These are phyloP conservation scores for Quercus variabilis DNA, from an alignment of 306 rosid species.

Conservation along the genomic window DNA sequence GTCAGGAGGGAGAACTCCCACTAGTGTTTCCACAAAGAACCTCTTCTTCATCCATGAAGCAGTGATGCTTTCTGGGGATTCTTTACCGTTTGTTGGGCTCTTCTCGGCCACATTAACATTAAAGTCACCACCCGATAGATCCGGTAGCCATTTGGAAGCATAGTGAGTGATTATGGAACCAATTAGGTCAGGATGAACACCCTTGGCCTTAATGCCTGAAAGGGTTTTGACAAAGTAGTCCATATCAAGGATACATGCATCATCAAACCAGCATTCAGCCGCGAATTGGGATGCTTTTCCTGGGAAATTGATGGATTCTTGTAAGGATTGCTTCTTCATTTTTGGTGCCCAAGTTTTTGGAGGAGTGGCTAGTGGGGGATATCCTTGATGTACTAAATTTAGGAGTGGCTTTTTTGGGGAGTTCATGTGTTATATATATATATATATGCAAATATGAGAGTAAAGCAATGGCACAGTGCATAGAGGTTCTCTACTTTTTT, in stretches of 20 bases:
- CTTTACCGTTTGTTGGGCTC: conserved; percentile 32
- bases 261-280: conserved; percentile 75
- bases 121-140: conserved; percentile 35
- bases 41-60: conserved; percentile 77
- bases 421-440: background rate
- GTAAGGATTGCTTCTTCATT: conserved; percentile 29
- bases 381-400: background rate
- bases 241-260: conserved; percentile 81
- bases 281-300: conserved; percentile 49
- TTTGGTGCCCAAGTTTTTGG: conserved; percentile 7
- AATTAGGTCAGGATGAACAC: conserved; percentile 69
- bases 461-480: background rate
- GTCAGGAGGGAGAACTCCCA: conserved; percentile 82
- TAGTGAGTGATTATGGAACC: conserved; percentile 87
- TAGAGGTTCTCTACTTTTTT: background rate
- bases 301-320: conserved; percentile 31
- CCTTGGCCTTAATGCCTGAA: conserved; percentile 73
- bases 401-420: background rate
- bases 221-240: conserved; percentile 93
- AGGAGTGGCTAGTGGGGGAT: background rate
- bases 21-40: conserved; percentile 86
- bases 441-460: background rate
- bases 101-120: conserved; percentile 13
- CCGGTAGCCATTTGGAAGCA: conserved; percentile 95
- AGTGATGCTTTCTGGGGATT: conserved; percentile 58